phyloP scores from a whole-genome alignment of 495 filamentous ascomycete genomes.

The Talaromyces stipitatus region DNA sequence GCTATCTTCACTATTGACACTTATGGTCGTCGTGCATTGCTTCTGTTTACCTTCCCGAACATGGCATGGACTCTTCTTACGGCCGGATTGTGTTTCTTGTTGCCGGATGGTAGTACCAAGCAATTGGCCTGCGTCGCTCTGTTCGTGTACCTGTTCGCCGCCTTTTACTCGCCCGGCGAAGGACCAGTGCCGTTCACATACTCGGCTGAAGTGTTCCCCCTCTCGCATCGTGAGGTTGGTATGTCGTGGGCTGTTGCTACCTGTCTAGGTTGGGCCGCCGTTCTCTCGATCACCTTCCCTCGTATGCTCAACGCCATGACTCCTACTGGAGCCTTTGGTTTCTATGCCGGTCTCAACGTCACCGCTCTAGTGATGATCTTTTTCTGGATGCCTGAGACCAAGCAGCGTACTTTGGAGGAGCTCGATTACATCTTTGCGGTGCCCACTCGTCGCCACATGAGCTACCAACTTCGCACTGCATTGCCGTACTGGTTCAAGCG shows the following conservation, averaged over 20 bases:
- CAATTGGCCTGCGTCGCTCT: conserved; percentile 50
- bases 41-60: conserved; percentile 44
- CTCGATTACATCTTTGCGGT: conserved; percentile 80
- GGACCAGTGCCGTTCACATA: conserved; percentile 68
- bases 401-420: conserved; percentile 74
- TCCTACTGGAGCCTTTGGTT: conserved; percentile 39
- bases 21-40: conserved; percentile 39
- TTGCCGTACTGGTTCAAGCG: conserved; percentile 66
- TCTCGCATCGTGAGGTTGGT: conserved; percentile 65
- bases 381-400: conserved; percentile 71
- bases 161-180: conserved; percentile 63
- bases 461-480: conserved; percentile 54
- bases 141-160: conserved; percentile 60
- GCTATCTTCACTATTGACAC: conserved; percentile 45
- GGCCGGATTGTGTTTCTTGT: conserved; percentile 38
- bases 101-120: conserved; percentile 26
- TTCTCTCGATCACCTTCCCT: conserved; percentile 64
- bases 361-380: conserved; percentile 64
- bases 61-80: conserved; percentile 43
- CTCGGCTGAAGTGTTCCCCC: conserved; percentile 74
- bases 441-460: conserved; percentile 52
- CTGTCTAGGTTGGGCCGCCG: conserved; percentile 65
- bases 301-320: conserved; percentile 52
- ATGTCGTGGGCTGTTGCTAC: conserved; percentile 73
- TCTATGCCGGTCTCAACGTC: conserved; percentile 63